phyloP scores from a whole-genome alignment of 768 basidiomycete genomes.

The Psilocybe tampanensis region DNA sequence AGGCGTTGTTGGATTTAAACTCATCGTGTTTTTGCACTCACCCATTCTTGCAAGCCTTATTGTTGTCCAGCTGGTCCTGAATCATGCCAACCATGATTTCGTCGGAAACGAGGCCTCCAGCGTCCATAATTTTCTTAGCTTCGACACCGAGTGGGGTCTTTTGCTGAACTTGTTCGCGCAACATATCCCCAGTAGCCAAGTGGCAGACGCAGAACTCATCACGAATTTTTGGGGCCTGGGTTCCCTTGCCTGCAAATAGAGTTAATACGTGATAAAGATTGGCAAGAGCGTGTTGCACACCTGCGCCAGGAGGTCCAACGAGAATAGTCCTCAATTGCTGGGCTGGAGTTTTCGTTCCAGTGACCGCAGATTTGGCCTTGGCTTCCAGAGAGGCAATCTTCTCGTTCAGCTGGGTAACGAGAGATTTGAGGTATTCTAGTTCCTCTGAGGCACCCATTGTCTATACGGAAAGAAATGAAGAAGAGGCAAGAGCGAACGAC shows the following conservation, averaged over 20 bases:
- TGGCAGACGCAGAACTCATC: slow-evolving; percentile 97
- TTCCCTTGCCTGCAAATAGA: slow-evolving; percentile 82
- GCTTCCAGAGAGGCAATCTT: slow-evolving; percentile 85
- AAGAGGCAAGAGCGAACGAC: slow-evolving; percentile 14
- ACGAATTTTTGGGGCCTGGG: slow-evolving; percentile 92
- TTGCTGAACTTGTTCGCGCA: slow-evolving; percentile 87
- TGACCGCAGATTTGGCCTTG: slow-evolving; percentile 51
- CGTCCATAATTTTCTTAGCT: slow-evolving; percentile 98
- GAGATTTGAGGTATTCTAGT: slow-evolving; percentile 92
- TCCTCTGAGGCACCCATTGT: slow-evolving; percentile 73
- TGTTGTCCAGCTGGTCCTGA: slow-evolving; percentile 91
- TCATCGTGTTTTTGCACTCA: slow-evolving; percentile 41
- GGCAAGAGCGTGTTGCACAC: slow-evolving; percentile 39
- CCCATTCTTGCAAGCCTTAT: slow-evolving; percentile 94
- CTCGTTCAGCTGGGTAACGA: slow-evolving; percentile 87
- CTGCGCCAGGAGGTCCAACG: slow-evolving; percentile 96
- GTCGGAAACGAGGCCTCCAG: slow-evolving; percentile 92
- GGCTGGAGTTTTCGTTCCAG: slow-evolving; percentile 60
- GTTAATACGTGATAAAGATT: background rate
- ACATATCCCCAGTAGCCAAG: slow-evolving; percentile 98
- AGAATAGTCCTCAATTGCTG: slow-evolving; percentile 89
- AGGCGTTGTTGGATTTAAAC: background rate
- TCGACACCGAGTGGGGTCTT: slow-evolving; percentile 87
- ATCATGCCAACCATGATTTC: slow-evolving; percentile 99
- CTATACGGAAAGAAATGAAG: slow-evolving; percentile 17